A percentile compares a stretch with the other conserved stretches of the same genome.
Evolutionary conservation across 257 asterid species (phyloP).

Genomic region (Solanum clarkiae): DNA sequence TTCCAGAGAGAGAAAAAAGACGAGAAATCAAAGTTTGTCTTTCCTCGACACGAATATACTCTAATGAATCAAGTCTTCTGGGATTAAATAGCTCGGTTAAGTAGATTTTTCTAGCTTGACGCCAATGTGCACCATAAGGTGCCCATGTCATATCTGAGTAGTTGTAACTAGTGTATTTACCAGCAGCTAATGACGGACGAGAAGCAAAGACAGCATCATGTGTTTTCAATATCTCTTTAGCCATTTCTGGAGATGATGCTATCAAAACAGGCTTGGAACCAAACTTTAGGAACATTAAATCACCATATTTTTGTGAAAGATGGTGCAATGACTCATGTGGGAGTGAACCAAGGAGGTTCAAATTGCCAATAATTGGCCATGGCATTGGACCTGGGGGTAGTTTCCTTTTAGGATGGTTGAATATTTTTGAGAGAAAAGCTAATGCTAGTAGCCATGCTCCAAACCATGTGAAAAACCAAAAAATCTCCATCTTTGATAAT

Average conservation of each 20-base stretch:
- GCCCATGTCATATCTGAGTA: neutral
- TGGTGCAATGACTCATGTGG: neutral
- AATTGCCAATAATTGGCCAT: neutral
- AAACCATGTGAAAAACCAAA: neutral
- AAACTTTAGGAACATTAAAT: neutral
- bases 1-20: neutral
- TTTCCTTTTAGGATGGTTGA: neutral
- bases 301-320: neutral
- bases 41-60: neutral
- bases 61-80: too few relatives aligned
- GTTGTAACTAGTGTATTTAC: neutral
- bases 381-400: neutral
- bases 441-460: neutral
- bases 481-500: neutral
- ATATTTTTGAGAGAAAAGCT: neutral
- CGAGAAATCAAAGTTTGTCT: neutral
- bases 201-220: neutral
- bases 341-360: neutral
- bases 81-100: neutral
- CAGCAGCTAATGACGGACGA: neutral
- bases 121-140: neutral
- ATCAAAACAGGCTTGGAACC: neutral
- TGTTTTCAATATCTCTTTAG: neutral
- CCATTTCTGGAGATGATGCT: neutral
- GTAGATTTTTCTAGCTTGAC: neutral